Conservation (phyloP, 352 stramenopile genomes). For the Globisporangium mamillatum region DNA sequence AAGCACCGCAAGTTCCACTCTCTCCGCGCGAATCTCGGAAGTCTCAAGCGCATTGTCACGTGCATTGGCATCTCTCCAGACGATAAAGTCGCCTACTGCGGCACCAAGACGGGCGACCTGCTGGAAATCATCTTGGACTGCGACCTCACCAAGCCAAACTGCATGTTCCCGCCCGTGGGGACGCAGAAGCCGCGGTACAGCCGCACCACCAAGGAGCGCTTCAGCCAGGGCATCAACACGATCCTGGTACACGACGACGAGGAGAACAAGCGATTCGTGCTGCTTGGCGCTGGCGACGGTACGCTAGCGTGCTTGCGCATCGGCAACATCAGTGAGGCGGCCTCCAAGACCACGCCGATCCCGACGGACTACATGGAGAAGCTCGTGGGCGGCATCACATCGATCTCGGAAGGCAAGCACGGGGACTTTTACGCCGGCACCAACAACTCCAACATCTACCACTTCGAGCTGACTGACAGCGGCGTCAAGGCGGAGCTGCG, state of each 20-base stretch:
- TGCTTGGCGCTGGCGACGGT: constrained; percentile 91
- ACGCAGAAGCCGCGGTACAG: constrained; percentile 87
- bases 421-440: constrained; percentile 91
- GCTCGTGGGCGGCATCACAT: constrained; percentile 90
- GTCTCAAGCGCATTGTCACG: constrained; percentile 91
- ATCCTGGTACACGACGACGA: constrained; percentile 89
- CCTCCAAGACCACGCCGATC: constrained; percentile 74
- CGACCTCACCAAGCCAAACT: constrained; percentile 91
- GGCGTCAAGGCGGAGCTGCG: constrained; percentile 59
- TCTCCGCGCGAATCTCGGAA: constrained; percentile 92
- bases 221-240: constrained; percentile 90
- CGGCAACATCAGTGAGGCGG: constrained; percentile 42
- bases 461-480: constrained; percentile 58
- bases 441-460: constrained; percentile 94
- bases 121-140: constrained; percentile 94
- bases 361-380: constrained; percentile 66
- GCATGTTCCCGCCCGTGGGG: constrained; percentile 68
- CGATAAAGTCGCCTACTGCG: constrained; percentile 92
- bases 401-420: constrained; percentile 81
- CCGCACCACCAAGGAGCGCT: constrained; percentile 89
- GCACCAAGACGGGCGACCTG: constrained; percentile 95
- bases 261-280: constrained; percentile 79
- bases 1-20: constrained; percentile 92
- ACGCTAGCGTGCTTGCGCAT: constrained; percentile 88
- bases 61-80: constrained; percentile 91